These are phyloP conservation scores for Cymodocea nodosa DNA, from an alignment of 116 monocot species.

Conservation along the genomic window DNA sequence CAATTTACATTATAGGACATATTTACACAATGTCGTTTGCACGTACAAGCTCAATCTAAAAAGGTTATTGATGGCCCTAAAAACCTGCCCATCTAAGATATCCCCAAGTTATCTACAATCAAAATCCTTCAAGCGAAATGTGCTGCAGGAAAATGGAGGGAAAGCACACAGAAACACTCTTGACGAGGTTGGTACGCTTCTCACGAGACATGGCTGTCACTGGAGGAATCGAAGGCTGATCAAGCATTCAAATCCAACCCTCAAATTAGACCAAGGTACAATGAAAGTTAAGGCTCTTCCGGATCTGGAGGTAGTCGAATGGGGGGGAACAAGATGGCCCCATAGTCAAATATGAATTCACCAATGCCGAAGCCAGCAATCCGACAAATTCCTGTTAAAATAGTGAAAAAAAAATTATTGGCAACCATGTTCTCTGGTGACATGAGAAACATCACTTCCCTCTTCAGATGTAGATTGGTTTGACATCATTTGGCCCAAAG, in stretches of 20 bases:
- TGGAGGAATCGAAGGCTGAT: too few relatives aligned
- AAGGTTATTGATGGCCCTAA: neutral
- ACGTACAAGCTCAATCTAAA: neutral
- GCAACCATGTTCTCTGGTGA: neutral
- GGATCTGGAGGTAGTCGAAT: too few relatives aligned
- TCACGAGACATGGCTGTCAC: too few relatives aligned
- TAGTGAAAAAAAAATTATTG: neutral
- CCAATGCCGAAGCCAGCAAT: neutral
- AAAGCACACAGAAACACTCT: too few relatives aligned
- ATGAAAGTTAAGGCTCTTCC: too few relatives aligned
- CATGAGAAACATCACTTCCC: neutral
- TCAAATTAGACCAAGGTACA: too few relatives aligned
- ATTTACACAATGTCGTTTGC: neutral
- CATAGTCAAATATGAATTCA: too few relatives aligned
- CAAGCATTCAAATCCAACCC: too few relatives aligned
- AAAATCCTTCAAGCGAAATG: neutral
- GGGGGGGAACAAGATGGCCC: too few relatives aligned
- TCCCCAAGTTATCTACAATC: neutral
- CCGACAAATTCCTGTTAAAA: neutral
- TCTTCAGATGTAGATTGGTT: slow-evolving; percentile 74
- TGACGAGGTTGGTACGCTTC: too few relatives aligned
- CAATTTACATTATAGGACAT: neutral
- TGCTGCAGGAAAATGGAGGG: too few relatives aligned
- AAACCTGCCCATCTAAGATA: neutral
- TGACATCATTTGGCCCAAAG: slow-evolving; percentile 87